phyloP scores from a whole-genome alignment of 2,329 filamentous ascomycete species.

The Neofusicoccum kwambonambiense region DNA sequence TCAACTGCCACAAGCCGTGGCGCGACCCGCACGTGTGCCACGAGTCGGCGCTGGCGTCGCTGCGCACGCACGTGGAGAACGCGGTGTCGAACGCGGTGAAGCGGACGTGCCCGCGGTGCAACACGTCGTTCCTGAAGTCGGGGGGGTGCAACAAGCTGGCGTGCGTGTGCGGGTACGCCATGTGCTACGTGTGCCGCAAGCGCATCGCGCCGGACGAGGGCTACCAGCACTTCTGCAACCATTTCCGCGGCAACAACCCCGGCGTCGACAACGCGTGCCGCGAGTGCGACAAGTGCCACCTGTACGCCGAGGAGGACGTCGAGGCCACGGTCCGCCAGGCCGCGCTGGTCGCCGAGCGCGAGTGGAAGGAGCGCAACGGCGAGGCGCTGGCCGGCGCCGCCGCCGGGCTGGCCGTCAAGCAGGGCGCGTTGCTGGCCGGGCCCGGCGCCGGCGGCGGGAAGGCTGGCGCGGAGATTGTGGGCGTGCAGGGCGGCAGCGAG shows the following conservation, averaged over 20 bases:
- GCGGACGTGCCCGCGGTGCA: conserved; percentile 88
- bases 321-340: conserved; percentile 42
- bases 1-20: conserved; percentile 81
- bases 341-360: conserved; percentile 40
- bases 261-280: conserved; percentile 63
- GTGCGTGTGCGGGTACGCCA: conserved; percentile 92
- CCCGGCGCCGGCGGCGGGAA: neutral
- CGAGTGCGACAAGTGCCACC: conserved; percentile 66
- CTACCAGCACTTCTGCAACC: conserved; percentile 93
- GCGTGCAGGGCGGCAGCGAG: neutral
- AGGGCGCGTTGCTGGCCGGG: conserved; percentile 4
- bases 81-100: conserved; percentile 94
- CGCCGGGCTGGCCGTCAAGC: neutral
- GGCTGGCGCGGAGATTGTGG: neutral
- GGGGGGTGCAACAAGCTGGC: conserved; percentile 96
- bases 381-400: conserved; percentile 16
- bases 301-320: conserved; percentile 51
- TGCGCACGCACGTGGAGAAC: conserved; percentile 86
- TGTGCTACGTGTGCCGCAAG: conserved; percentile 91
- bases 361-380: conserved; percentile 45
- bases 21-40: conserved; percentile 86
- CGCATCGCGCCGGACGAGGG: conserved; percentile 63
- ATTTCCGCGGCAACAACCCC: conserved; percentile 75
- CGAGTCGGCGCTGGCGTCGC: conserved; percentile 75
- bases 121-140: conserved; percentile 88